These are phyloP conservation scores for Malassezia furfur DNA, from an alignment of 1,284 basidiomycete species.

Conservation along the genomic window DNA sequence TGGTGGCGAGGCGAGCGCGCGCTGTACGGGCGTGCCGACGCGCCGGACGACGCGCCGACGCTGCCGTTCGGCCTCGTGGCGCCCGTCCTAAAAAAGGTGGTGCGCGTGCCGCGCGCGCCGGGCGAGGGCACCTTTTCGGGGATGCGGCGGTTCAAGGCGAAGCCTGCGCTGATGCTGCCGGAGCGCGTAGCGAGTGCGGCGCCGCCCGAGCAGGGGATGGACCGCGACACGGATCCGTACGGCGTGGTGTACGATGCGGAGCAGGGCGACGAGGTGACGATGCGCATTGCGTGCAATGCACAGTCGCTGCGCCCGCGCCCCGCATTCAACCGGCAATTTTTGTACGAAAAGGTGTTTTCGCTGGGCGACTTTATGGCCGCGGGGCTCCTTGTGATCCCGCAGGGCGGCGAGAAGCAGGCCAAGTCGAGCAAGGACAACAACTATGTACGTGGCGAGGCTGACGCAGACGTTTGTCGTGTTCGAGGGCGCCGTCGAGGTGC, in stretches of 20 bases:
- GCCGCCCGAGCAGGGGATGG: constrained; percentile 64
- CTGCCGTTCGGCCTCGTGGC: constrained; percentile 50
- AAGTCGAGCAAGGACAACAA: constrained; percentile 89
- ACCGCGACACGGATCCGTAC: constrained; percentile 63
- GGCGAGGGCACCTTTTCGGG: constrained; percentile 48
- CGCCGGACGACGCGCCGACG: constrained; percentile 26
- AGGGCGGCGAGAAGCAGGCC: constrained; percentile 66
- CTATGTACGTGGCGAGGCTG: constrained; percentile 61
- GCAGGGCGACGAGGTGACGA: constrained; percentile 56
- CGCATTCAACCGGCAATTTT: constrained; percentile 59
- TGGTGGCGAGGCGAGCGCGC: constrained; percentile 89
- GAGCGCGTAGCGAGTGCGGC: constrained; percentile 29
- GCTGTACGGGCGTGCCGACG: constrained; percentile 55
- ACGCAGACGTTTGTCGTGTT: constrained; percentile 33
- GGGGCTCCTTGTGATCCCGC: constrained; percentile 73
- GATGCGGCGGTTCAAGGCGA: constrained; percentile 17
- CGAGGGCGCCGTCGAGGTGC: constrained; percentile 70
- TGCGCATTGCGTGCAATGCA: constrained; percentile 68
- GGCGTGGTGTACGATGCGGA: constrained; percentile 65
- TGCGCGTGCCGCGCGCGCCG: constrained; percentile 64
- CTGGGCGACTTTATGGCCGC: constrained; percentile 83
- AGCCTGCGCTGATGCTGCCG: constrained; percentile 49
- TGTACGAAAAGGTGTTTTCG: constrained; percentile 88
- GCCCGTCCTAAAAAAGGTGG: constrained; percentile 64
- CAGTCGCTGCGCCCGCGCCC: constrained; percentile 57